Conservation (phyloP, 2,329 filamentous ascomycete species). For the Trichoderma atrobrunneum region DNA sequence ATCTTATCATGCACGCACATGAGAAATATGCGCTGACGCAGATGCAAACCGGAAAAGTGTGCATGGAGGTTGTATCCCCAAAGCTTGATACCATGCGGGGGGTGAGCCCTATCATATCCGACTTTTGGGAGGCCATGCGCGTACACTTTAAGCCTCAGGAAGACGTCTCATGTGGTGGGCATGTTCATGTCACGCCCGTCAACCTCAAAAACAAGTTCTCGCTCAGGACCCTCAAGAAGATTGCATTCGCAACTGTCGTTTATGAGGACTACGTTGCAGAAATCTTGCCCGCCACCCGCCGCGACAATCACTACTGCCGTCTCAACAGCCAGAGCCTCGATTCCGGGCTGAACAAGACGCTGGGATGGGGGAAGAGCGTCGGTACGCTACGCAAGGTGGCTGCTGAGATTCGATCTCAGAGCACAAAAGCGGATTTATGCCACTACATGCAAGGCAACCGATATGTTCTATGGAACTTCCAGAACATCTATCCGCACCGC, state of each 20-base stretch:
- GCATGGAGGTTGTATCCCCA: conserved; percentile 43
- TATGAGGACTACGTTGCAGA: conserved; percentile 37
- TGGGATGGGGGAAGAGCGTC: conserved; percentile 30
- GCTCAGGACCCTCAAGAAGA: conserved; percentile 35
- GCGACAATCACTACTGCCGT: conserved; percentile 37
- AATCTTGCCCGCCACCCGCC: conserved; percentile 33
- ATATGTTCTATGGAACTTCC: conserved; percentile 42
- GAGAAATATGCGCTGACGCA: conserved; percentile 10
- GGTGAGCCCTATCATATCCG: conserved; percentile 34
- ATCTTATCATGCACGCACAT: neutral
- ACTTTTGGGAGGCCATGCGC: conserved; percentile 43
- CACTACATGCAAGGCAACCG: conserved; percentile 40
- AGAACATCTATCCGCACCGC: conserved; percentile 38
- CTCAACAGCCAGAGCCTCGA: conserved; percentile 33
- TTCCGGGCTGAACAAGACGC: conserved; percentile 30
- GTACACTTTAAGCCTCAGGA: conserved; percentile 40
- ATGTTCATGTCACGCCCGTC: conserved; percentile 40
- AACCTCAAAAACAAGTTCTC: conserved; percentile 35
- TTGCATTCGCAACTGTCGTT: conserved; percentile 36
- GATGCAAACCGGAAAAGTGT: conserved; percentile 30
- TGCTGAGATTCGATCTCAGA: conserved; percentile 27
- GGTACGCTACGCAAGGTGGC: conserved; percentile 30
- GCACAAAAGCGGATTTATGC: conserved; percentile 33
- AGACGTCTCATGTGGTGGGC: conserved; percentile 37
- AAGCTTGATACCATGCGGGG: conserved; percentile 36